A percentile compares a stretch with the other conserved stretches of the same genome.
Evolutionary conservation across 371 early-diverging fungal species (phyloP).

Genomic region (Parasitella parasitica): DNA sequence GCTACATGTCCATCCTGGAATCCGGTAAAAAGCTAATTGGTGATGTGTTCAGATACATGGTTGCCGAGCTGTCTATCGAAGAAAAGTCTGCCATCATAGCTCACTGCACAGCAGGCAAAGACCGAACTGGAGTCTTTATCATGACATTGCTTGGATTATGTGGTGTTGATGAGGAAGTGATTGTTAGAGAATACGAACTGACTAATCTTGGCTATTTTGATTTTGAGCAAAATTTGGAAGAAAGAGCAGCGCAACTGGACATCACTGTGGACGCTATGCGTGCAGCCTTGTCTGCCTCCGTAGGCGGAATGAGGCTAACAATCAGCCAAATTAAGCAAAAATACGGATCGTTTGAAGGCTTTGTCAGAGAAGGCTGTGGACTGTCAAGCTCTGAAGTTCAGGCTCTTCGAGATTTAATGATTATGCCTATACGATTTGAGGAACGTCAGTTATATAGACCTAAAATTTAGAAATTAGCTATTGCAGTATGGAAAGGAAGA

Average conservation of each 20-base stretch:
- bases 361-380: constrained; percentile 26
- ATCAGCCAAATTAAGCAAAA: constrained; percentile 20
- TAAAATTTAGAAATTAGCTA: constrained; percentile 17
- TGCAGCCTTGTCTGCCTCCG: constrained; percentile 41
- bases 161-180: constrained; percentile 70
- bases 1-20: constrained; percentile 20
- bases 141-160: constrained; percentile 67
- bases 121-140: constrained; percentile 78
- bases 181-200: constrained; percentile 71
- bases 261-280: constrained; percentile 31
- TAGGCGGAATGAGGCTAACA: constrained; percentile 32
- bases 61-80: constrained; percentile 4
- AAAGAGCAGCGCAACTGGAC: constrained; percentile 15
- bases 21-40: constrained; percentile 21
- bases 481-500: neutral
- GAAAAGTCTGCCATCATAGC: constrained; percentile 54
- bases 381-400: constrained; percentile 19
- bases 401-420: constrained; percentile 27
- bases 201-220: constrained; percentile 38
- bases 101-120: constrained; percentile 87
- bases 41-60: constrained; percentile 22
- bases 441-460: constrained; percentile 38
- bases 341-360: constrained; percentile 38
- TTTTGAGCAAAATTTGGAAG: constrained; percentile 14
- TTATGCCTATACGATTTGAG: constrained; percentile 37